Conservation (phyloP, 495 filamentous ascomycete genomes). For the Aspergillus sparsus region DNA sequence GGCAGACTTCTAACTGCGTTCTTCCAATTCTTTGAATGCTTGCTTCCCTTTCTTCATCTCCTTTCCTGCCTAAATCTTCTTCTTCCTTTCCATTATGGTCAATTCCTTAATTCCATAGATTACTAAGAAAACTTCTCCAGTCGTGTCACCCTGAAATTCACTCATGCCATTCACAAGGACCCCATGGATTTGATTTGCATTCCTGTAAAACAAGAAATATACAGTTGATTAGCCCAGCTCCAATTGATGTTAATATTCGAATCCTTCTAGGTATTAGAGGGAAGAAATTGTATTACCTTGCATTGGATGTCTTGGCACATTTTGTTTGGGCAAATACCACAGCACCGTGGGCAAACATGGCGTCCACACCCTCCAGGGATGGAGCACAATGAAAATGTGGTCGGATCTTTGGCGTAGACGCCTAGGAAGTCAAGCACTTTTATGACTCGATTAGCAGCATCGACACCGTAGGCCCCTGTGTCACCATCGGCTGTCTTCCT, state of each 20-base stretch:
- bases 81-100: neutral
- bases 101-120: slow-evolving; percentile 1
- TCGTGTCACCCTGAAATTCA: neutral
- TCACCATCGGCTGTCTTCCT: neutral
- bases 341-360: slow-evolving; percentile 36
- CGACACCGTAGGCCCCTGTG: neutral
- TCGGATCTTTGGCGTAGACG: slow-evolving; percentile 15
- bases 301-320: slow-evolving; percentile 37
- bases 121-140: neutral
- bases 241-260: neutral
- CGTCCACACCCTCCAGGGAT: slow-evolving; percentile 25
- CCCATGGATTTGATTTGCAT: slow-evolving; percentile 32
- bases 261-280: neutral
- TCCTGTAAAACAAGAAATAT: slow-evolving; percentile 19
- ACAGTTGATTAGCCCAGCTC: neutral
- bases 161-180: slow-evolving; percentile 34
- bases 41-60: no score
- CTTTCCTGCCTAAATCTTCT: no score
- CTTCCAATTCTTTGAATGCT: no score
- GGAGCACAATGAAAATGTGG: slow-evolving; percentile 33
- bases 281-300: slow-evolving; percentile 24
- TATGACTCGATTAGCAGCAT: slow-evolving; percentile 7
- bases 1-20: no score
- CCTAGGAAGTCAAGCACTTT: slow-evolving; percentile 20
- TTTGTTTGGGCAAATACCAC: slow-evolving; percentile 31